Evolutionary conservation across 1,284 basidiomycete genomes (phyloP), one percentile per base, ranked within the genome.

Genomic region (Hypsizygus ulmarius): DNA sequence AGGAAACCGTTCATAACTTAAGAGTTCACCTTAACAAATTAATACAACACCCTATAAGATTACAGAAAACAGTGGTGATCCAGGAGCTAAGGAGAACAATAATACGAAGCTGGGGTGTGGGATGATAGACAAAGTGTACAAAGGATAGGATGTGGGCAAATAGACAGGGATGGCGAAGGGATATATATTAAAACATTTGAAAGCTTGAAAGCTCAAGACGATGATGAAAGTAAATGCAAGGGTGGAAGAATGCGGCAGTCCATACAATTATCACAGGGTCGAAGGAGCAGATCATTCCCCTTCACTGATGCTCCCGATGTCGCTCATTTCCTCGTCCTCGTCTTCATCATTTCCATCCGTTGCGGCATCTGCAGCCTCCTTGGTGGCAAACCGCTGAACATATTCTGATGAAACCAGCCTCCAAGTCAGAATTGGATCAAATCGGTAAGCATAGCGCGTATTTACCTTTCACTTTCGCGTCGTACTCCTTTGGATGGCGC

Each of bases 401-500:
- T 93, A 93, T 62, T 93, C 90, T 93, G 61, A 12, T 6, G 27
- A 39, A n/a, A n/a, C n/a, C n/a, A n/a, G 14, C 8, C 3, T 15
- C 27, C 12, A 29, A 40, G n/a, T 29, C 10, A 39, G 45, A n/a
- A 11, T 30, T 3, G 16, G 15, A 10, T 12, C 27, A 7, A 12
- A 3, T n/a, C 5, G 27, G 8, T 10, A n/a, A 5, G 21, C 10
- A n/a, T 16, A 15, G 6, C 9, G 12, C 12, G 30, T 14, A 21
- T 78, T 25, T 58, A 88, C 90, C 90, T 74, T 93, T 92, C 50
- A 97, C 93, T 67, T 93, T 95, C 28, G 78, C 78, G 56, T 95
- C 92, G 61, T 97, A 97, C 53, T 90, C 90, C 69, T 96, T 94
- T 19, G 93, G 92, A 64, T 98, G 95, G 12, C 95, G 87, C 91